Evolutionary conservation across 169 alveolate species (phyloP).

Genomic region (Plasmodium ovale): DNA sequence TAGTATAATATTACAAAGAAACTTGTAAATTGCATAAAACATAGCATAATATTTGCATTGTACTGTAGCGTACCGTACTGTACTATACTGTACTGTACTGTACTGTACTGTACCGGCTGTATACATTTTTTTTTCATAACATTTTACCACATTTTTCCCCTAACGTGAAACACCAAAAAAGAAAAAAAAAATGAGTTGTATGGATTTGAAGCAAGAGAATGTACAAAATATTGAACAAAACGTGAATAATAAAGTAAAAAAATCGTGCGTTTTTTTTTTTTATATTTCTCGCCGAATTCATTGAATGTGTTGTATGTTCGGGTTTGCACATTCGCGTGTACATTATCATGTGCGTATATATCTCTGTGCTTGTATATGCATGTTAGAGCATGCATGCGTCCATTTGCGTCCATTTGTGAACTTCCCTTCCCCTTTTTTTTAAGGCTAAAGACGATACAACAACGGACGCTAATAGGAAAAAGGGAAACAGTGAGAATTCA

Average conservation of each 20-base stretch:
- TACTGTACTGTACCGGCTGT: not conserved
- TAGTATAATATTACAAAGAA: conserved; percentile 9
- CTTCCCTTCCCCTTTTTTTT: not conserved
- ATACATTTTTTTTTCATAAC: not conserved
- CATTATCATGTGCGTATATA: not conserved
- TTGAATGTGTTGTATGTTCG: not conserved
- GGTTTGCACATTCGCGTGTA: not conserved
- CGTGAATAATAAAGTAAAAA: conserved; percentile 21
- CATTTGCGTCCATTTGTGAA: not conserved
- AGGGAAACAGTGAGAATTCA: conserved; percentile 27
- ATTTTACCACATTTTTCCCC: not conserved
- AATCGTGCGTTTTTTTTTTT: not conserved
- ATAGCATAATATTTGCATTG: too few species aligned
- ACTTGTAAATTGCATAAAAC: not conserved
- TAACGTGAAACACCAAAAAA: conserved; percentile 12
- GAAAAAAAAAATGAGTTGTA: conserved; percentile 54
- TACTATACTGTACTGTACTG: conserved; percentile 5
- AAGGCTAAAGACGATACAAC: conserved; percentile 21
- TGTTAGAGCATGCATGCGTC: not conserved
- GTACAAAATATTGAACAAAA: conserved; percentile 45
- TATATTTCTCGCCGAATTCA: not conserved
- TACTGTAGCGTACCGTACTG: too few species aligned
- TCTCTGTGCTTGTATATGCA: not conserved
- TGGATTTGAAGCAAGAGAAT: conserved; percentile 50
- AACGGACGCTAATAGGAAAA: conserved; percentile 16